Evolutionary conservation across 2,329 filamentous ascomycete genomes (phyloP).

Genomic region (Talaromyces islandicus): DNA sequence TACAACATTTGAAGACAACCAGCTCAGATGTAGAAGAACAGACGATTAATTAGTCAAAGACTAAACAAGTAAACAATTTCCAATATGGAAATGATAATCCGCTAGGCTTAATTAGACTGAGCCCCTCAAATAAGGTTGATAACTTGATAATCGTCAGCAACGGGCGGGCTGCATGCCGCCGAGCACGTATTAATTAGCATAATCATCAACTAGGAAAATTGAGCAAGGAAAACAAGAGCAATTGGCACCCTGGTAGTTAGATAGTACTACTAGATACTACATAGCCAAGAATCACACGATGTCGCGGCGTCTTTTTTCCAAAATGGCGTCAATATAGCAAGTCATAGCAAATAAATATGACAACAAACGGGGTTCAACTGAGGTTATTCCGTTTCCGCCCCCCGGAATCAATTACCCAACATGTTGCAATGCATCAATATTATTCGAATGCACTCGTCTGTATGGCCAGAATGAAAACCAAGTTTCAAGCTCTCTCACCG

Average conservation of each 20-base stretch:
- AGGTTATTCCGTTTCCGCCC: background rate
- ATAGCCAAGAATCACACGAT: background rate
- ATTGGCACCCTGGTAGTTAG: no score
- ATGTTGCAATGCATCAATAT: background rate
- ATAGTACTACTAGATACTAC: no score
- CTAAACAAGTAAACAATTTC: background rate
- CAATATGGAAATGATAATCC: background rate
- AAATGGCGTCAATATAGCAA: background rate
- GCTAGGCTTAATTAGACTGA: background rate
- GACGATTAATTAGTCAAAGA: no score
- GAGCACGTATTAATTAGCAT: no score
- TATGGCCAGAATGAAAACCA: background rate
- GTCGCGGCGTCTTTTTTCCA: background rate
- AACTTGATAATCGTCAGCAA: background rate
- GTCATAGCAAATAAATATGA: no score
- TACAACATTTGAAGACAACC: no score
- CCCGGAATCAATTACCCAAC: background rate
- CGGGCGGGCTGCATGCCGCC: background rate
- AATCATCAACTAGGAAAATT: background rate
- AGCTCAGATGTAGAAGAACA: no score
- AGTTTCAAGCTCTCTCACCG: background rate
- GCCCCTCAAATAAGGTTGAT: background rate
- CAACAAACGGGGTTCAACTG: background rate
- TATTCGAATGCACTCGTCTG: background rate
- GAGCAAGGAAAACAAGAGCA: background rate